Base-by-base conservation (phyloP, 1,284 basidiomycete species). In the Pseudozyma sp. region DNA sequence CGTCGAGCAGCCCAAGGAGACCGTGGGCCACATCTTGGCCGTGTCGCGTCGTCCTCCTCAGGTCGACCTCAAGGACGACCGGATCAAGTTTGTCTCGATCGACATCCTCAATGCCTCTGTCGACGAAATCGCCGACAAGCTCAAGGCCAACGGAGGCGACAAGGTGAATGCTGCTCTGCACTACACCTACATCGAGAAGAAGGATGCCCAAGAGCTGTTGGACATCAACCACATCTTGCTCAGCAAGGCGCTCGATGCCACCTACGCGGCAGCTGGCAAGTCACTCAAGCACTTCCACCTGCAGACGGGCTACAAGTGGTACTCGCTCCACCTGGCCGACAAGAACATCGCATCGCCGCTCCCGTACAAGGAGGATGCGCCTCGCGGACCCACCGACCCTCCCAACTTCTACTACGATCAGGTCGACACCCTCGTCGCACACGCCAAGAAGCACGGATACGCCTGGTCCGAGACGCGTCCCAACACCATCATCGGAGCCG, bases 261-360 rank as follows among this genome's bases (percentile, higher is more conserved):
- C 69, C 24, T 55, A 52, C n/a, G 47, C 60, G 29, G 64, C 69
- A 1, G 64, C 69, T 3, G 69, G 64, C 9, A 63, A 52, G 34
- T 14, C 48, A 29, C 60, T 72, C 30, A 58, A 58, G 40, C 69
- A 72, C 52, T 72, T 72, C 55, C 69, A 72, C 39, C 60, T 72
- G 47, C 69, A 72, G 37, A 72, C 69, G n/a, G 64, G 69, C 29
- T 72, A 72, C 69, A 72, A 72, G 43, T 72, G 69, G 69, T 72
- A 72, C 40, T 66, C 64, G 40, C 69, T 72, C 14, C 69, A 72
- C 44, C 59, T 72, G 17, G 64, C 56, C 52, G 57, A 72, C 69
- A 66, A 66, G 56, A 56, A 72, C 42, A 56, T 62, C n/a, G 63
- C 63, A 3, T 62, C 69, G 17, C 69, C 69, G 8, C 47, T 72